These are phyloP conservation scores for Rhodotorula sp. DNA, from an alignment of 1,284 basidiomycete species.

Conservation along the genomic window DNA sequence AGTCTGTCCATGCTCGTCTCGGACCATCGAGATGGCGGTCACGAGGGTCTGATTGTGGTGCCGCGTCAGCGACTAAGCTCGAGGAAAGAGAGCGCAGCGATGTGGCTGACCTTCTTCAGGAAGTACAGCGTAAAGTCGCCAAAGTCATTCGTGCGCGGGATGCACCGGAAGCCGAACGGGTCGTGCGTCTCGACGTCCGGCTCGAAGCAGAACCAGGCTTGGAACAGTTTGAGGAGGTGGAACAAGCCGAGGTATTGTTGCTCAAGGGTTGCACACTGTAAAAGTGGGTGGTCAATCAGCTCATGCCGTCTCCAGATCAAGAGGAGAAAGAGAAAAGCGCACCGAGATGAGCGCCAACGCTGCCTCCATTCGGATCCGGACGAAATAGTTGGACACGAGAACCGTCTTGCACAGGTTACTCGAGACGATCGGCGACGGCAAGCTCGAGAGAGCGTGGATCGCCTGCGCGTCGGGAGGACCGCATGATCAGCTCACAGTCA, in stretches of 20 bases:
- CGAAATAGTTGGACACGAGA: constrained; percentile 93
- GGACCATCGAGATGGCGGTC: constrained; percentile 75
- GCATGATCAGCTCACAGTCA: no score
- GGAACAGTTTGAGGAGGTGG: constrained; percentile 91
- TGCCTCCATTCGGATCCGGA: constrained; percentile 94
- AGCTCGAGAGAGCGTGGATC: constrained; percentile 73
- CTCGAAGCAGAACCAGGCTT: constrained; percentile 83
- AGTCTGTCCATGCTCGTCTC: constrained; percentile 75
- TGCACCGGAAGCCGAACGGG: constrained; percentile 76
- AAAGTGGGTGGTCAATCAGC: neutral
- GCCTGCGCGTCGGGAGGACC: constrained; percentile 58
- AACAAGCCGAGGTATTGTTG: constrained; percentile 88
- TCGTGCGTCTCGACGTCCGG: constrained; percentile 73
- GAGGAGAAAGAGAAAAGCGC: constrained; percentile 47
- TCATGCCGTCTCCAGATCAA: neutral
- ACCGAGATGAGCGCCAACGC: constrained; percentile 80
- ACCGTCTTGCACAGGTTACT: constrained; percentile 88
- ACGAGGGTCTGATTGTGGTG: constrained; percentile 61
- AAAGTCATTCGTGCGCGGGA: constrained; percentile 91
- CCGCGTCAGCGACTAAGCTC: constrained; percentile 16
- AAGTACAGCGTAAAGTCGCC: constrained; percentile 89
- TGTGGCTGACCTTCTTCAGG: constrained; percentile 71
- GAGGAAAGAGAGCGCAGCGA: neutral
- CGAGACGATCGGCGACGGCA: constrained; percentile 83
- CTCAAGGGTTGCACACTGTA: constrained; percentile 72